phyloP scores from a whole-genome alignment of 2,329 filamentous ascomycete genomes.

The Cryphonectria radicalis region DNA sequence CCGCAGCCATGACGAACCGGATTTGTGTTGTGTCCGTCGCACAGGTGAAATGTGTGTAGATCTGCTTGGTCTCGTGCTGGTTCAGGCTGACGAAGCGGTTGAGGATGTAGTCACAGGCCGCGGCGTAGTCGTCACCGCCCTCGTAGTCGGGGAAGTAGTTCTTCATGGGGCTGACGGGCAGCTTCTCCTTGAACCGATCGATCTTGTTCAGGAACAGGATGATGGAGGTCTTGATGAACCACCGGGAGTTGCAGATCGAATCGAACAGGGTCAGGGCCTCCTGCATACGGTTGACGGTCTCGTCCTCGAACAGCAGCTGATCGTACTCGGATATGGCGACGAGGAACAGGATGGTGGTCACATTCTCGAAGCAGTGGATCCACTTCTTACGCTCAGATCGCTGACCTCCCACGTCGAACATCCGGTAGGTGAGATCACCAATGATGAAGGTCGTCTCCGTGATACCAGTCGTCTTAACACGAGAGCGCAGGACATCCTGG shows the following conservation, averaged over 20 bases:
- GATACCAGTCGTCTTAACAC: conserved; percentile 97
- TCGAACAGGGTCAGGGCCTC: conserved; percentile 86
- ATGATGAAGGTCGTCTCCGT: conserved; percentile 97
- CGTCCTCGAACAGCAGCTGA: conserved; percentile 92
- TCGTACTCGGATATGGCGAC: conserved; percentile 98
- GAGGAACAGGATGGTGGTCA: conserved; percentile 94
- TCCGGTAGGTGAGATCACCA: conserved; percentile 90
- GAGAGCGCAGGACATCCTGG: conserved; percentile 91
- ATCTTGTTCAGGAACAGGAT: conserved; percentile 92
- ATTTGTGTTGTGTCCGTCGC: conserved; percentile 99
- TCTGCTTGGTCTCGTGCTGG: conserved; percentile 99
- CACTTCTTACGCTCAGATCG: conserved; percentile 98
- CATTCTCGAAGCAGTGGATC: conserved; percentile 99
- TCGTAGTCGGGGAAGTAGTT: conserved; percentile 92
- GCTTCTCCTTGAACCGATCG: conserved; percentile 86
- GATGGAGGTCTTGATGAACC: conserved; percentile 90
- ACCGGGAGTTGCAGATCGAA: conserved; percentile 85
- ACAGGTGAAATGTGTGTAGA: conserved; percentile 99
- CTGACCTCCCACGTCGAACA: conserved; percentile 97
- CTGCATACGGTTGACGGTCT: conserved; percentile 95
- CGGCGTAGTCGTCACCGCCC: conserved; percentile 92
- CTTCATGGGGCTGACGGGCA: conserved; percentile 80
- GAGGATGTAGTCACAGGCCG: conserved; percentile 97
- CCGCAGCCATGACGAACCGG: conserved; percentile 98
- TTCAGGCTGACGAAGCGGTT: conserved; percentile 98